Percentiles rank a stretch among this genome's conserved stretches.
phyloP scores from a whole-genome alignment of 495 filamentous ascomycete genomes.

The Physcia stellaris region DNA sequence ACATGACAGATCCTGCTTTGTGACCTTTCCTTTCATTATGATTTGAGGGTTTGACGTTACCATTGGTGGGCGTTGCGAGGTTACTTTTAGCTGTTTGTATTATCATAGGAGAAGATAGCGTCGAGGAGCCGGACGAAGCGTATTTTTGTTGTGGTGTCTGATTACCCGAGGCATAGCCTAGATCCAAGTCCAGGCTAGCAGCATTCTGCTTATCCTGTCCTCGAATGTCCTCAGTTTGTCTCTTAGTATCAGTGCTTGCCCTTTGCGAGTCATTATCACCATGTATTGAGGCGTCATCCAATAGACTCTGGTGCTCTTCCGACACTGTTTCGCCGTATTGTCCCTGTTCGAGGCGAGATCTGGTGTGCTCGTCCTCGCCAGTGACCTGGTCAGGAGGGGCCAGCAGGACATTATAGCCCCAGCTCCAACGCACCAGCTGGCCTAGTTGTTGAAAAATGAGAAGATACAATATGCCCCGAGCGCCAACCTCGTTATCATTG shows the following conservation, averaged over 20 bases:
- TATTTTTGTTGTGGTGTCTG: conserved; percentile 18
- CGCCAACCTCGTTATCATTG: conserved; percentile 88
- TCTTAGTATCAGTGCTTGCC: conserved; percentile 12
- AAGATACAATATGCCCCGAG: conserved; percentile 86
- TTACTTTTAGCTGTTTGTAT: conserved; percentile 8
- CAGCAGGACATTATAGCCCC: conserved; percentile 88
- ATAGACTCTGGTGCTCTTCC: conserved; percentile 21
- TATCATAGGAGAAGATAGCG: conserved; percentile 5
- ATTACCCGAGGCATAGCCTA: conserved; percentile 10
- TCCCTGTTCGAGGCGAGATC: conserved; percentile 45
- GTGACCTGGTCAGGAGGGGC: conserved; percentile 63
- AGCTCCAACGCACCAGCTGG: conserved; percentile 91
- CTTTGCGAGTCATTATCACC: conserved; percentile 26
- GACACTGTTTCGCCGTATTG: conserved; percentile 42
- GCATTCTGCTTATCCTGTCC: conserved; percentile 1
- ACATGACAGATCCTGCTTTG: neutral
- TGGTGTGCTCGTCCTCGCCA: conserved; percentile 37
- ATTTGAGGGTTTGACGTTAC: conserved; percentile 14
- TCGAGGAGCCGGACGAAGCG: conserved; percentile 13
- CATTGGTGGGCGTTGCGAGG: conserved; percentile 18
- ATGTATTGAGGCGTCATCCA: conserved; percentile 12
- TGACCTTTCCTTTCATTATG: neutral
- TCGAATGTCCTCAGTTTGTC: neutral
- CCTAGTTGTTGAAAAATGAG: conserved; percentile 97
- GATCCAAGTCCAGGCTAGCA: conserved; percentile 4